Conservation (phyloP, 495 filamentous ascomycete genomes). For the Cenococcum geophilum region DNA sequence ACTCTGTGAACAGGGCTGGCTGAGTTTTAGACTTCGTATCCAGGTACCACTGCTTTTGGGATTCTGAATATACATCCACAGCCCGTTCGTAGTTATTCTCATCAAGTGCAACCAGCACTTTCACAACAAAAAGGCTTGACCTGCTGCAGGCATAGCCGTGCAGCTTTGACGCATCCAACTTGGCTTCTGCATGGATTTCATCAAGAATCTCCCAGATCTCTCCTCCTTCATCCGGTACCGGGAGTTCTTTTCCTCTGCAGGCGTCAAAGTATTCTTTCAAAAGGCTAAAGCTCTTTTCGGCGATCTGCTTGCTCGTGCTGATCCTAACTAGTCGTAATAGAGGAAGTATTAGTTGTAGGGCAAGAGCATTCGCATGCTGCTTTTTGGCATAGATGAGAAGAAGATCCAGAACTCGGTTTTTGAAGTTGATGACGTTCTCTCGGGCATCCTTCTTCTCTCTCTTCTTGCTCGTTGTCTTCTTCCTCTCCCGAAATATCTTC, state of each 20-base stretch:
- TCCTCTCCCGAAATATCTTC: conserved; percentile 74
- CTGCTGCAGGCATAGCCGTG: conserved; percentile 56
- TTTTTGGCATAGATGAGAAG: conserved; percentile 81
- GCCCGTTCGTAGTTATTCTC: conserved; percentile 44
- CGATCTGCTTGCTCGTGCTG: conserved; percentile 64
- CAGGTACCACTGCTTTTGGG: conserved; percentile 49
- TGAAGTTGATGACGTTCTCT: conserved; percentile 89
- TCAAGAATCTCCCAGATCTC: conserved; percentile 51
- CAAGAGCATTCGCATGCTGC: conserved; percentile 57
- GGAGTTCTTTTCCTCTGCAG: conserved; percentile 54
- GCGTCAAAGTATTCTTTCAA: conserved; percentile 65
- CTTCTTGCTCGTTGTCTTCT: conserved; percentile 55
- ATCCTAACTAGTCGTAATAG: conserved; percentile 52
- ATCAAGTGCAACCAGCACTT: conserved; percentile 50
- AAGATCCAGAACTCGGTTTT: conserved; percentile 83
- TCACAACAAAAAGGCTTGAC: conserved; percentile 58
- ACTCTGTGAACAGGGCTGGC: conserved; percentile 59
- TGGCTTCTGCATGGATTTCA: conserved; percentile 66
- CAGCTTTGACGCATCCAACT: conserved; percentile 47
- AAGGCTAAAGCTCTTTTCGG: conserved; percentile 62
- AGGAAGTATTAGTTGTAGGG: conserved; percentile 64
- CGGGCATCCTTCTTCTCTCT: conserved; percentile 79
- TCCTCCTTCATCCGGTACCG: conserved; percentile 30
- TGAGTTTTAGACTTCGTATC: conserved; percentile 54
- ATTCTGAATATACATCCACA: conserved; percentile 53